A percentile compares a stretch with the other conserved stretches of the same genome.
Evolutionary conservation across 2,329 filamentous ascomycete species (phyloP).

Genomic region (Ophiocordyceps polyrhachis-furcata): DNA sequence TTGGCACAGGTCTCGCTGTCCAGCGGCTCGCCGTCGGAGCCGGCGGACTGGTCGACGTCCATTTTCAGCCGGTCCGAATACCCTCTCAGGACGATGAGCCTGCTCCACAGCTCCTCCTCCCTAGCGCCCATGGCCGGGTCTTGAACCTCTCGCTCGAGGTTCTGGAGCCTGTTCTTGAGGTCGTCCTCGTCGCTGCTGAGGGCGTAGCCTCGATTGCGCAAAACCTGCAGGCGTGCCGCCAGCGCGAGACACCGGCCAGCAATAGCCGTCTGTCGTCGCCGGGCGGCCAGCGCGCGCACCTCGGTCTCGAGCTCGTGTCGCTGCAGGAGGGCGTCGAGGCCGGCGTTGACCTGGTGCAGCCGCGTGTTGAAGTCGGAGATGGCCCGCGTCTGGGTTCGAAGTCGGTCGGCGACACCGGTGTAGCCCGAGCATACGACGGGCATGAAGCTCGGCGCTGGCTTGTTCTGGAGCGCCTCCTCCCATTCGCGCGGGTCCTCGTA

Average conservation of each 20-base stretch:
- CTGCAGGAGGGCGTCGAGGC: conserved; percentile 51
- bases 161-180: conserved; percentile 50
- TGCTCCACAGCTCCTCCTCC: conserved; percentile 73
- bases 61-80: conserved; percentile 53
- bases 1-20: conserved; percentile 53
- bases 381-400: conserved; percentile 52
- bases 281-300: conserved; percentile 53
- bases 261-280: conserved; percentile 52
- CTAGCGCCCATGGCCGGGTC: conserved; percentile 59
- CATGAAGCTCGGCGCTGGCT: conserved; percentile 58
- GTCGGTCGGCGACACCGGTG: conserved; percentile 48
- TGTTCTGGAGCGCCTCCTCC: conserved; percentile 68
- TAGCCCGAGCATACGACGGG: conserved; percentile 63
- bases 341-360: conserved; percentile 63
- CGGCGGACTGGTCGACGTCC: conserved; percentile 51
- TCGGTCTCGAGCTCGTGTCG: conserved; percentile 61
- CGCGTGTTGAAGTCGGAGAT: conserved; percentile 51
- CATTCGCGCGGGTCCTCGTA: conserved; percentile 61
- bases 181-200: conserved; percentile 66
- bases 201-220: conserved; percentile 66
- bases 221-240: conserved; percentile 61
- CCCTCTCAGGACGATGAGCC: conserved; percentile 56
- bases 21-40: conserved; percentile 35
- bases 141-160: conserved; percentile 48
- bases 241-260: conserved; percentile 56